These are phyloP conservation scores for Gastrolobium bilobum DNA, from an alignment of 306 rosid species.

Conservation along the genomic window DNA sequence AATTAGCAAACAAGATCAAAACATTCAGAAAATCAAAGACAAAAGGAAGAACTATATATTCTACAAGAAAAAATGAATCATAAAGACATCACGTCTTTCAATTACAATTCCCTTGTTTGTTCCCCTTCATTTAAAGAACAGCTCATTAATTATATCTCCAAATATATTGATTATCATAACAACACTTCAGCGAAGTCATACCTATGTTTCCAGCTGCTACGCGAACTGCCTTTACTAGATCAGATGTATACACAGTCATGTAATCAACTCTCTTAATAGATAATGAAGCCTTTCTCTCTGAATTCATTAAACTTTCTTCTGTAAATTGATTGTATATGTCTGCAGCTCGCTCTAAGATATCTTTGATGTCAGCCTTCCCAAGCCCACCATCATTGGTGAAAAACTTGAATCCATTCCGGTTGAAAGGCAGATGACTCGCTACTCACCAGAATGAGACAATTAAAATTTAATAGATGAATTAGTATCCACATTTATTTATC, in stretches of 20 bases:
- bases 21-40: slow-evolving; percentile 26
- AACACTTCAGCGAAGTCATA: slow-evolving; percentile 51
- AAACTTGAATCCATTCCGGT: slow-evolving; percentile 95
- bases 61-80: slow-evolving; percentile 4
- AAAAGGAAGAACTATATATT: slow-evolving; percentile 28
- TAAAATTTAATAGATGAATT: slow-evolving; percentile 39
- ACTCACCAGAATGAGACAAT: slow-evolving; percentile 51
- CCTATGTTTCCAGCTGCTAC: slow-evolving; percentile 93
- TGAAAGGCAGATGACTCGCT: slow-evolving; percentile 98
- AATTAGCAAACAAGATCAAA: slow-evolving; percentile 37
- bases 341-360: slow-evolving; percentile 88
- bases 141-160: slow-evolving; percentile 34
- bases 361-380: slow-evolving; percentile 91
- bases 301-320: slow-evolving; percentile 58
- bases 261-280: slow-evolving; percentile 75
- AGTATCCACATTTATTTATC: slow-evolving; percentile 20
- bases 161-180: slow-evolving; percentile 36
- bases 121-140: slow-evolving; percentile 34
- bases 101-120: slow-evolving; percentile 32
- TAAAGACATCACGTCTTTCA: slow-evolving; percentile 1
- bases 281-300: slow-evolving; percentile 64
- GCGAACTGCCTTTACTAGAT: slow-evolving; percentile 87
- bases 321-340: slow-evolving; percentile 74
- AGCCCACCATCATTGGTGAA: slow-evolving; percentile 94
- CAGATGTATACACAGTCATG: slow-evolving; percentile 86